Base-by-base conservation (phyloP, 352 stramenopile genomes). In the Plasmopara muralis region DNA sequence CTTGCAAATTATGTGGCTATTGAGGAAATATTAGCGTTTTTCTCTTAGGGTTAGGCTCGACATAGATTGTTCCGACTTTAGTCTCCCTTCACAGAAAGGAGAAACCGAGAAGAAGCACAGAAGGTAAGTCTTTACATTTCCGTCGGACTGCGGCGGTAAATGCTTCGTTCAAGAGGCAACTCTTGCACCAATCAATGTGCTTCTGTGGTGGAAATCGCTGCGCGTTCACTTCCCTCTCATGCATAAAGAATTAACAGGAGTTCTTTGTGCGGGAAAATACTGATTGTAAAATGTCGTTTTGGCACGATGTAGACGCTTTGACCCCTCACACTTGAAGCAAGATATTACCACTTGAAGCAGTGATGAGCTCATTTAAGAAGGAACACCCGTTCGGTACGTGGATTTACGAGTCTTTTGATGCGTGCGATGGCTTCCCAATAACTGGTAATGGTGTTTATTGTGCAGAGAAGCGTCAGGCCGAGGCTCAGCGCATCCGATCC, bases 401-500 rank as follows among this genome's bases (percentile, higher is more conserved):
- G 20, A 16, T 35, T 57, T 5, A 47, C 15, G 4, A 13, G 10
- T 43, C 20, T 14, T 53, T 6, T 9, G 31, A n/a, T 49, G 35
- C 38, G 39, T 13, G 33, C 15, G 5, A 35, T 2, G 29, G 37
- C 8, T 43, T 49, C 14, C 10, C 2, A 44, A 60, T 48, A 73
- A 39, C 55, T 34, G 50, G 39, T 62, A 58, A 14, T 58, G 47
- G 41, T 64, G 50, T 34, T 14, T 12, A 40, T 35, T 37, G 60
- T 60, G 37, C 55, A 93, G 96, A 98, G 72, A 98, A 98, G 79
- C 89, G 96, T 48, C 96, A 98, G 70, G 92, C 88, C 13, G 97
- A 99, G 71, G 95, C 96, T 42, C 92, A 98, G 72, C 90, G 95
- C 54, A 99, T 99, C 56, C 90, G 95, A 62, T 92, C 87, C 57